These are phyloP conservation scores for Penicillium sp. DNA, from an alignment of 2,329 filamentous ascomycete genomes.

Conservation along the genomic window DNA sequence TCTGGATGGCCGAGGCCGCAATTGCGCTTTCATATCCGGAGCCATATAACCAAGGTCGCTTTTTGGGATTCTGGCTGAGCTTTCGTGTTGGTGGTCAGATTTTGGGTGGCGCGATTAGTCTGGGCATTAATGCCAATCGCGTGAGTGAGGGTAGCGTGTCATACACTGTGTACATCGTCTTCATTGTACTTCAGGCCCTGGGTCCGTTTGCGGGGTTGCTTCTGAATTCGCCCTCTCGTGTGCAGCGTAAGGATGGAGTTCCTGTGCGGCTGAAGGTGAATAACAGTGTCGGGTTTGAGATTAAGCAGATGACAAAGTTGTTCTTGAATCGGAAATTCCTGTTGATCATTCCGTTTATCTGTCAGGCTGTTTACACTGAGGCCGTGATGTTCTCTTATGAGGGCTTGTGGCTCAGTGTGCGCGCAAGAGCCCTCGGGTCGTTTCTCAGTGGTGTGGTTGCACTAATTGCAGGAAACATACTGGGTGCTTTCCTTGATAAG, in stretches of 20 bases:
- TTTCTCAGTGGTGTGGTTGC: slow-evolving; percentile 70
- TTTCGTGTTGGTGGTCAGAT: slow-evolving; percentile 66
- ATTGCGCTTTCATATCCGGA: slow-evolving; percentile 73
- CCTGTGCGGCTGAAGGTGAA: slow-evolving; percentile 62
- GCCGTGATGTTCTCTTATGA: slow-evolving; percentile 73
- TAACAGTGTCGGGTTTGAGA: slow-evolving; percentile 58
- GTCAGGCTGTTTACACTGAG: slow-evolving; percentile 70
- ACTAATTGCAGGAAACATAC: slow-evolving; percentile 64
- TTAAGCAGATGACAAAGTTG: slow-evolving; percentile 59
- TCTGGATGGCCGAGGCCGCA: slow-evolving; percentile 75
- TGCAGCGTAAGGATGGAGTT: slow-evolving; percentile 66
- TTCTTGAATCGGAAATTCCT: slow-evolving; percentile 65
- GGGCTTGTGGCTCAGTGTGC: slow-evolving; percentile 68
- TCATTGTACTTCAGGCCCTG: slow-evolving; percentile 68
- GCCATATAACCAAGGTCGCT: slow-evolving; percentile 64
- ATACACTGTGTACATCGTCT: slow-evolving; percentile 68
- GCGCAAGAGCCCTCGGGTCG: slow-evolving; percentile 68
- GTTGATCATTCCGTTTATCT: slow-evolving; percentile 66
- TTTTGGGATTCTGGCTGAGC: slow-evolving; percentile 68
- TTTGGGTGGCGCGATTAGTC: slow-evolving; percentile 69
- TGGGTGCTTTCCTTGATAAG: slow-evolving; percentile 67
- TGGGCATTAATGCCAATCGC: slow-evolving; percentile 63
- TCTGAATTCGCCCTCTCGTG: slow-evolving; percentile 61
- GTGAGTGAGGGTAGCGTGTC: slow-evolving; percentile 65
- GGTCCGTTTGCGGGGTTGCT: slow-evolving; percentile 67